Conservation (phyloP, 176 grass and related monocot species). For the Canna indica region DNA sequence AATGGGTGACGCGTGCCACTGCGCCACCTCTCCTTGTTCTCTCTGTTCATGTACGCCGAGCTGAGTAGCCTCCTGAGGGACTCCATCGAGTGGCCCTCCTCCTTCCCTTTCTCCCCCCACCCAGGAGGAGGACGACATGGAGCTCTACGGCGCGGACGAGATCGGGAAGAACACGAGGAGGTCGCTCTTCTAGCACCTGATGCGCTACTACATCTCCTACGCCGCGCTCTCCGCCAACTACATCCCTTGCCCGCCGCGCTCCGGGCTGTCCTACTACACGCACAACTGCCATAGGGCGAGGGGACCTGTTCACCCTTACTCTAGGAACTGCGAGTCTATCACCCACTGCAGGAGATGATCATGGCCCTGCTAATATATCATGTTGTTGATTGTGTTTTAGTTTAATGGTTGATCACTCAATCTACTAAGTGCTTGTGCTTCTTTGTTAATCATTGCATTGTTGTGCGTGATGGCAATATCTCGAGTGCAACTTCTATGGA, state of each 20-base stretch:
- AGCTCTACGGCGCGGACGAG: neutral
- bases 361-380: too few relatives aligned
- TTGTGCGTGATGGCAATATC: too few relatives aligned
- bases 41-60: too few relatives aligned
- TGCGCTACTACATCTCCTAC: slow-evolving; percentile 29
- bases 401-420: too few relatives aligned
- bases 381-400: too few relatives aligned
- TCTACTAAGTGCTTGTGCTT: neutral
- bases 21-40: too few relatives aligned
- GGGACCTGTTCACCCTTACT: slow-evolving; percentile 25
- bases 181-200: slow-evolving; percentile 11
- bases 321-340: slow-evolving; percentile 8
- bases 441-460: neutral
- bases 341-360: slow-evolving; percentile 24
- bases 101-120: slow-evolving; percentile 11
- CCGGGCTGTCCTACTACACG: slow-evolving; percentile 29
- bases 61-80: neutral
- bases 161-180: neutral
- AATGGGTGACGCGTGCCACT: too few relatives aligned
- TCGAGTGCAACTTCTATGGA: too few relatives aligned
- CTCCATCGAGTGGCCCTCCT: slow-evolving; percentile 12
- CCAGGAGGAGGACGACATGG: neutral
- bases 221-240: slow-evolving; percentile 23
- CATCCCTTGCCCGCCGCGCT: slow-evolving; percentile 25
- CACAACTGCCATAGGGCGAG: slow-evolving; percentile 25